Base-by-base conservation (phyloP, 768 basidiomycete genomes). In the Pisolithus tinctorius region DNA sequence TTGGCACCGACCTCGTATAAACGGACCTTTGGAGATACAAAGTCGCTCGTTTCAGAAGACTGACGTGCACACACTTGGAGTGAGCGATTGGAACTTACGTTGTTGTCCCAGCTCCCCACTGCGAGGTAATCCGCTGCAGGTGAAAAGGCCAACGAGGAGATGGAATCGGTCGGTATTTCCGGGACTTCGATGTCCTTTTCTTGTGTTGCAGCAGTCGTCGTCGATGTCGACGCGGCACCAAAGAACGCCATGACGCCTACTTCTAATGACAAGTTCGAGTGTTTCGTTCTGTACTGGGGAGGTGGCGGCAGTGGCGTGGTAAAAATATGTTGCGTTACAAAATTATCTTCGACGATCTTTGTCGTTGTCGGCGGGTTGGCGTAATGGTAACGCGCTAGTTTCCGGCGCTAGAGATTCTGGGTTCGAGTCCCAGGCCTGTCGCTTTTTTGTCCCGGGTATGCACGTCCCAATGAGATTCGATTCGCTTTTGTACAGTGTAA, bases 101-200 rank as follows among this genome's bases (percentile, higher is more conserved):
- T 89, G 64, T 92, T 93, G 63, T 90, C 88, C 95, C 95, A 98
- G 58, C 86, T 88, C 49, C 83, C 93, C 11, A 94, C 93, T 8
- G 94, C 93, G 25, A 98, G 78, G 63, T 90, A 88, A 63, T 95
- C 91, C 8, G 87, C 87, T 16, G 81, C 84, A 6, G 86, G 80
- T 0, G 89, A 93, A 71, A 94, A 97, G 1, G 86, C 70, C 47
- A 97, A 68, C 2, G 83, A 80, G 2, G 92, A 94, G 54, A 95
- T 88, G 11, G 90, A 91, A 64, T 97, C 95, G 8, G 80, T 64
- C 4, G 92, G 92, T 0, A 89, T 86, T 52, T 93, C 85, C 6
- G 75, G 65, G 45, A 95, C 80, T 59, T 93, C 90, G 50, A 91
- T 73, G 65, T 93, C 91, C 67, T 86, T 89, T 45, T 88, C 85